These are phyloP conservation scores for Daldinia concentrica DNA, from an alignment of 495 filamentous ascomycete species.

Conservation along the genomic window DNA sequence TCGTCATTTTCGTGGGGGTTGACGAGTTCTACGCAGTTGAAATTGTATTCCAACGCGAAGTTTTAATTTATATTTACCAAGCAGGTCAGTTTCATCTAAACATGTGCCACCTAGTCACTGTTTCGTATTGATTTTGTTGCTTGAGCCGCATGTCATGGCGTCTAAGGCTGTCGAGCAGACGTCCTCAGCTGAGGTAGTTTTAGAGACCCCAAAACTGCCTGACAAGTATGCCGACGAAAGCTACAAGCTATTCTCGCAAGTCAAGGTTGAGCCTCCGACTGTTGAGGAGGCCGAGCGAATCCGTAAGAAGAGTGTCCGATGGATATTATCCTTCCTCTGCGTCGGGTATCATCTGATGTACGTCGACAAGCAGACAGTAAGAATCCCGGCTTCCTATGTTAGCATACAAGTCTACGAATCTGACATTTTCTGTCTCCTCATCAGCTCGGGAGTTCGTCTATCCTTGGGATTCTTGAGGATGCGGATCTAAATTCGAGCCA, in stretches of 20 bases:
- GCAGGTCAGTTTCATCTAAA: neutral
- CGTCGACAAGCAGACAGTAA: constrained; percentile 58
- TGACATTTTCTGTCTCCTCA: neutral
- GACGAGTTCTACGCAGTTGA: constrained; percentile 4
- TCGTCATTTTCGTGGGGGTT: constrained; percentile 29
- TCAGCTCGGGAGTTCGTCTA: constrained; percentile 55
- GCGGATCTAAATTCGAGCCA: constrained; percentile 43
- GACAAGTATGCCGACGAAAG: constrained; percentile 55
- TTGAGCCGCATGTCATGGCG: constrained; percentile 9
- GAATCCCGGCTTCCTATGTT: neutral
- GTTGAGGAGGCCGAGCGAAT: constrained; percentile 50
- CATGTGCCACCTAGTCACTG: neutral
- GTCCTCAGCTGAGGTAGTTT: constrained; percentile 6
- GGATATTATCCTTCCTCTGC: constrained; percentile 55
- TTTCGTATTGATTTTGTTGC: constrained; percentile 1
- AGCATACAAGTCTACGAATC: neutral
- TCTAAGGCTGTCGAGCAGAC: constrained; percentile 22
- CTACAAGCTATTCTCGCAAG: constrained; percentile 55
- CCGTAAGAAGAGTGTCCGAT: constrained; percentile 53
- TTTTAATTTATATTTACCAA: constrained; percentile 11
- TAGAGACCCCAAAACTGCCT: constrained; percentile 46
- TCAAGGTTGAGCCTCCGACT: constrained; percentile 51
- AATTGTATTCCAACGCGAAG: constrained; percentile 2
- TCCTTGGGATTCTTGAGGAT: constrained; percentile 45
- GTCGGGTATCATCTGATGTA: constrained; percentile 59